Percentiles rank a stretch among this genome's conserved stretches.
These are phyloP conservation scores for Colletotrichum noveboracense DNA, from an alignment of 2,329 filamentous ascomycete species.

Conservation along the genomic window DNA sequence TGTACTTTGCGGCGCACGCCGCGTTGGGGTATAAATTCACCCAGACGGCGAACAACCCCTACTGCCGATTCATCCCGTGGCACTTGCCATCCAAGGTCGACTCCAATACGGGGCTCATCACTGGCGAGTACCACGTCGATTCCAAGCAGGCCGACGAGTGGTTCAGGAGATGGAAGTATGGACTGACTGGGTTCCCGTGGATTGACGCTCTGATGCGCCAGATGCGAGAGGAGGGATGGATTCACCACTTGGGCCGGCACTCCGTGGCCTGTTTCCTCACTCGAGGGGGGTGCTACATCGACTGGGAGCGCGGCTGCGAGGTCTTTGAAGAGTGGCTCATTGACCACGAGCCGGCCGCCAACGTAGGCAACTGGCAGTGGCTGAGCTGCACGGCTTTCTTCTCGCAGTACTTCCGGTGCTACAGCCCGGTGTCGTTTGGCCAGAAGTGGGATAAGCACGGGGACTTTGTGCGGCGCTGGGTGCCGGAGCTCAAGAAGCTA, in stretches of 20 bases:
- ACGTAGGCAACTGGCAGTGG: slow-evolving; percentile 82
- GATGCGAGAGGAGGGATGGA: slow-evolving; percentile 75
- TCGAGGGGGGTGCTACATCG: slow-evolving; percentile 77
- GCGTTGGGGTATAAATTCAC: slow-evolving; percentile 67
- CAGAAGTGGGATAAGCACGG: slow-evolving; percentile 79
- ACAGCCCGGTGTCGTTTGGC: slow-evolving; percentile 73
- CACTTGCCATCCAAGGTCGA: slow-evolving; percentile 69
- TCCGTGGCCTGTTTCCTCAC: slow-evolving; percentile 84
- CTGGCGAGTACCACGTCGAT: slow-evolving; percentile 69
- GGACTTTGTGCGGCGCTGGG: slow-evolving; percentile 65
- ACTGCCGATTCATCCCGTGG: slow-evolving; percentile 81
- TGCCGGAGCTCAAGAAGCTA: slow-evolving; percentile 68
- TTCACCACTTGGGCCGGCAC: slow-evolving; percentile 79
- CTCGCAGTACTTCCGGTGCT: slow-evolving; percentile 73
- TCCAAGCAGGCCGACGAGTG: slow-evolving; percentile 64
- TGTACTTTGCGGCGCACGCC: slow-evolving; percentile 83
- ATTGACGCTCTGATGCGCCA: slow-evolving; percentile 84
- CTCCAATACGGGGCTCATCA: slow-evolving; percentile 49
- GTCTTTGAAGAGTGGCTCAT: slow-evolving; percentile 80
- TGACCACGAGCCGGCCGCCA: slow-evolving; percentile 77
- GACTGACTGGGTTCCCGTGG: slow-evolving; percentile 78
- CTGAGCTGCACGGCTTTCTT: slow-evolving; percentile 78
- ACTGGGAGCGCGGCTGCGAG: slow-evolving; percentile 80
- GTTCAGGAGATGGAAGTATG: slow-evolving; percentile 73
- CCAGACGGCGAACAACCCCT: slow-evolving; percentile 68